Conservation (phyloP, 495 filamentous ascomycete species). For the Trypethelium eluteriae region DNA sequence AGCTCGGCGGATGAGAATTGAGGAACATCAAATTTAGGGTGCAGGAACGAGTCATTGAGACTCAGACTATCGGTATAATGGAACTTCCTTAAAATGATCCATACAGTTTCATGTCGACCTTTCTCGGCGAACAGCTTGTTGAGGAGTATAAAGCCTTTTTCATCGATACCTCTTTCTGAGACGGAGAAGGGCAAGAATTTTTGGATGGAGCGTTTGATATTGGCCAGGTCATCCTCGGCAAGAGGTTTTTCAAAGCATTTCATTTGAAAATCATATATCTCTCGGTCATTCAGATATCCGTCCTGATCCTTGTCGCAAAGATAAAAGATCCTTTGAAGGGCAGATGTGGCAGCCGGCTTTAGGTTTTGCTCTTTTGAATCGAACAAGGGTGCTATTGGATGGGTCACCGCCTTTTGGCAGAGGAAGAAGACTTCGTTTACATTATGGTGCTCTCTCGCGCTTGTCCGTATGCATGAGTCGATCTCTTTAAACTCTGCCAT, state of each 20-base stretch:
- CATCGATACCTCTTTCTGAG: constrained; percentile 65
- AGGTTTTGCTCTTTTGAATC: constrained; percentile 83
- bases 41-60: constrained; percentile 82
- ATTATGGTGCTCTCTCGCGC: constrained; percentile 88
- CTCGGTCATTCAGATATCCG: constrained; percentile 82
- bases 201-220: constrained; percentile 77
- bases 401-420: constrained; percentile 96
- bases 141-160: constrained; percentile 72
- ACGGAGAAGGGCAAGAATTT: constrained; percentile 57
- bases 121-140: constrained; percentile 97
- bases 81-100: constrained; percentile 91
- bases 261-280: constrained; percentile 82
- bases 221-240: constrained; percentile 66
- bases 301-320: constrained; percentile 94
- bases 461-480: constrained; percentile 91
- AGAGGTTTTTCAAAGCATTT: constrained; percentile 85
- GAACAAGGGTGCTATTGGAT: constrained; percentile 91
- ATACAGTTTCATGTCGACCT: constrained; percentile 95
- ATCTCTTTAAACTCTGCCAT: constrained; percentile 99
- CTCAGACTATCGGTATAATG: constrained; percentile 93
- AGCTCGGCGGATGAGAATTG: constrained; percentile 86
- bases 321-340: constrained; percentile 85
- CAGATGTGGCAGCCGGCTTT: constrained; percentile 80
- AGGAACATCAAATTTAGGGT: constrained; percentile 89
- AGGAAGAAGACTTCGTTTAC: constrained; percentile 96